These are phyloP conservation scores for Laguncularia racemosa DNA, from an alignment of 345 rosid genomes.

Conservation along the genomic window DNA sequence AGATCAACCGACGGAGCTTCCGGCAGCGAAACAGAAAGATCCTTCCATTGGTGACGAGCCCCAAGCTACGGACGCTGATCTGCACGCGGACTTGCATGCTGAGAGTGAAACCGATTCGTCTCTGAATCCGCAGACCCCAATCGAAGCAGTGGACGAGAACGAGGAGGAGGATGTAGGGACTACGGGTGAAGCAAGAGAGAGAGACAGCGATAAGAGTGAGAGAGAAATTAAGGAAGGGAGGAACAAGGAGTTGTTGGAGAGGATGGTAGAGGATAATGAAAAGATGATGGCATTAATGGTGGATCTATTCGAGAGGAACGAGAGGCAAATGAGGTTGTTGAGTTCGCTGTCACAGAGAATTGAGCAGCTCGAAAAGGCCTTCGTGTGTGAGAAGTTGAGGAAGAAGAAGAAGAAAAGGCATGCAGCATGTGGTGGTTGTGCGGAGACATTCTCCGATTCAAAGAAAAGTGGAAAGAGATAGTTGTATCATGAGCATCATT, in stretches of 20 bases:
- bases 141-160: conserved; percentile 5
- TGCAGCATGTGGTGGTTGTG: conserved; percentile 3
- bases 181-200: neutral
- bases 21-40: too few species aligned
- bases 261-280: conserved; percentile 52
- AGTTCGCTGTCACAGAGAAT: conserved; percentile 39
- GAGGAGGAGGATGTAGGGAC: neutral
- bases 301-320: conserved; percentile 39
- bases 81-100: neutral
- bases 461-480: conserved; percentile 15
- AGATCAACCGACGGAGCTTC: too few species aligned
- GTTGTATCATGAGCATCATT: too few species aligned
- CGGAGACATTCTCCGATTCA: conserved; percentile 5
- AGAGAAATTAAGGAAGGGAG: neutral
- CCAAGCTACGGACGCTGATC: too few species aligned
- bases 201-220: neutral
- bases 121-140: conserved; percentile 1
- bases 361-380: conserved; percentile 49
- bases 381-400: conserved; percentile 32
- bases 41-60: too few species aligned
- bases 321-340: conserved; percentile 34
- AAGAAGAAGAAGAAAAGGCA: conserved; percentile 34
- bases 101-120: conserved; percentile 13
- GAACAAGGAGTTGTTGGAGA: conserved; percentile 32
- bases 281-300: conserved; percentile 47